Base-by-base conservation (phyloP, 2,329 filamentous ascomycete species). In the Cladosporium sp. region DNA sequence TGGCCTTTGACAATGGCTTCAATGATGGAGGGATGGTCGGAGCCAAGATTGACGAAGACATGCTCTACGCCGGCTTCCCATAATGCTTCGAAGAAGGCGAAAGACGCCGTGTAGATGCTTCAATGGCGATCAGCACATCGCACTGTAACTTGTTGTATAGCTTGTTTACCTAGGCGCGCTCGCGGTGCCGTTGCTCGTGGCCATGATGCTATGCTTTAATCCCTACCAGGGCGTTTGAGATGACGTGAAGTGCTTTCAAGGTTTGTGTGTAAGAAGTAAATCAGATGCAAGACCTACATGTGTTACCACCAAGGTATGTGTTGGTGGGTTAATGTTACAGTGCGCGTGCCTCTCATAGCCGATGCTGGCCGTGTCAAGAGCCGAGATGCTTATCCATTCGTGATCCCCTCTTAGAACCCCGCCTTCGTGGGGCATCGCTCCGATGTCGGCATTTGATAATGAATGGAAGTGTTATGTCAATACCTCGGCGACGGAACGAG, bases 1-100 rank as follows among this genome's bases (percentile, higher is more conserved):
- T 87, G 82, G 16, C 84, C 85, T 62, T 86, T 86, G 55, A 88
- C 83, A 68, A 91, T 88, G 9, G 86, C 87, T 68, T 91, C 86
- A 30, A 91, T 82, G 62, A 91, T 87, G 18, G 82, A 83, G 2
- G 86, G 86, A 62, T 91, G 83, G 58, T 86, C 83, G 20, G 79
- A 83, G n/a, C 83, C 83, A 25, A 86, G 72, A 61, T 86, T 86
- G 52, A 85, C 82, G 59, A 82, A 79, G 68, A 78, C 77, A 62
- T 83, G 76, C 30, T 76, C 76, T 36, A 83, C 72, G 15, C 79
- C 79, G 36, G 78, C 79, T 68, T 88, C 84, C 83, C 83, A 88
- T 42, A 91, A 71, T 27, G 85, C 84, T 72, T 92, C 87, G 57
- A 92, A 90, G 68, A 92, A 90, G 66, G 86, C 87, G 61, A 84